Base-by-base conservation (phyloP, 495 filamentous ascomycete species). In the Pseudevernia furfuracea region DNA sequence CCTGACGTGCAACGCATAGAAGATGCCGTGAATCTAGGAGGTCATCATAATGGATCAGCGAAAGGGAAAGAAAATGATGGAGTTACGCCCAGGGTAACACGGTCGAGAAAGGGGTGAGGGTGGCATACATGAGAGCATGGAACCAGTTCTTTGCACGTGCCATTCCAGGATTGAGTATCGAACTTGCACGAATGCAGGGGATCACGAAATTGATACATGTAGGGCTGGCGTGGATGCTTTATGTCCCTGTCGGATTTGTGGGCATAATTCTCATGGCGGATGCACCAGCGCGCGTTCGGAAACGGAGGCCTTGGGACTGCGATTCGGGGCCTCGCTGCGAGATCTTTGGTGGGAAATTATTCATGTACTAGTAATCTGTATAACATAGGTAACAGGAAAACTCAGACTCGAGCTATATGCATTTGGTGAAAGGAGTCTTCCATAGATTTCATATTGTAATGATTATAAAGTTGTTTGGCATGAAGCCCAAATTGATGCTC, bases 1-100 rank as follows among this genome's bases (percentile, higher is more conserved):
- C 77, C 78, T 21, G 74, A 76, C 49, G 63, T 61, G 43, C 62
- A 62, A 30, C 64, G 71, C 28, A 71, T 73, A 21, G 69, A 68
- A 17, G 62, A 67, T 30, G 46, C 44, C 10, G 66, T 69, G 28
- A 61, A 67, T 49, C 21, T 21, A 30, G 59, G 37, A 17, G 25
- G 56, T 30, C 64, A 60, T 25, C 23, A 36, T 30, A 56, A 59
- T 12, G 64, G 46, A 37, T 28, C 55, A 17, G 49, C 44, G 6
- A 67, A 67, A 28, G 68, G 66, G 6, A 34, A 36, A 23, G 60
- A 60, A 28, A 66, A 70, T 36, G 66, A 63, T 14, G 62, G 62
- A 56, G 38, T 66, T 8, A 68, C 63, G 14, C 58, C 66, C 10
- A 65, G 58, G 52, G 59, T 67, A 15, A 71, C 69, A 17, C 59